Conservation (phyloP, 306 rosid species). For the Glycine tomentella region DNA sequence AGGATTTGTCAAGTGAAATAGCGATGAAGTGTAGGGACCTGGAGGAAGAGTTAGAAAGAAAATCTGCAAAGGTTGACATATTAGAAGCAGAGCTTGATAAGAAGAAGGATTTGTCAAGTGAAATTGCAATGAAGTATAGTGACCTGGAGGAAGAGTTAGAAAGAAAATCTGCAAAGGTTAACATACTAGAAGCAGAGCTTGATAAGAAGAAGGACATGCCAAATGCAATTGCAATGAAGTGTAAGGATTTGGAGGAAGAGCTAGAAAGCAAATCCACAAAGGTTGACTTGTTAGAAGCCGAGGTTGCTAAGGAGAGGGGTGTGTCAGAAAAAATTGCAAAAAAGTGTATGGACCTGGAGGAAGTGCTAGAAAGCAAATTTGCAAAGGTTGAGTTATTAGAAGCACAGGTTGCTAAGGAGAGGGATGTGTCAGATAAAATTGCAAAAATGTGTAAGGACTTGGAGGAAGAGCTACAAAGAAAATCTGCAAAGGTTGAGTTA, state of each 20-base stretch:
- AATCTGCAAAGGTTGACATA: slow-evolving; percentile 32
- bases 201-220: slow-evolving; percentile 64
- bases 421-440: slow-evolving; percentile 55
- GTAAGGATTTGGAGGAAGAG: slow-evolving; percentile 67
- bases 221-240: slow-evolving; percentile 56
- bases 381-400: slow-evolving; percentile 62
- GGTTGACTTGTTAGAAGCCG: slow-evolving; percentile 63
- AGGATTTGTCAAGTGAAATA: slow-evolving; percentile 58
- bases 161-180: slow-evolving; percentile 62
- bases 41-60: slow-evolving; percentile 64
- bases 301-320: slow-evolving; percentile 59
- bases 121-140: slow-evolving; percentile 30
- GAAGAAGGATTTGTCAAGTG: slow-evolving; percentile 51
- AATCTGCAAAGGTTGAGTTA: slow-evolving; percentile 57
- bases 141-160: slow-evolving; percentile 57
- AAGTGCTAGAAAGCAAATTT: slow-evolving; percentile 64
- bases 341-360: slow-evolving; percentile 65
- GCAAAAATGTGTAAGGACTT: slow-evolving; percentile 56
- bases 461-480: slow-evolving; percentile 61
- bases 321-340: slow-evolving; percentile 57
- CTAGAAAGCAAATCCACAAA: slow-evolving; percentile 60
- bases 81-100: slow-evolving; percentile 66
- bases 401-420: slow-evolving; percentile 63
- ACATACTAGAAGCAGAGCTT: slow-evolving; percentile 64
- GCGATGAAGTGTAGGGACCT: slow-evolving; percentile 53